These are phyloP conservation scores for Austroboletus niveus DNA, from an alignment of 1,284 basidiomycete species.

Conservation along the genomic window DNA sequence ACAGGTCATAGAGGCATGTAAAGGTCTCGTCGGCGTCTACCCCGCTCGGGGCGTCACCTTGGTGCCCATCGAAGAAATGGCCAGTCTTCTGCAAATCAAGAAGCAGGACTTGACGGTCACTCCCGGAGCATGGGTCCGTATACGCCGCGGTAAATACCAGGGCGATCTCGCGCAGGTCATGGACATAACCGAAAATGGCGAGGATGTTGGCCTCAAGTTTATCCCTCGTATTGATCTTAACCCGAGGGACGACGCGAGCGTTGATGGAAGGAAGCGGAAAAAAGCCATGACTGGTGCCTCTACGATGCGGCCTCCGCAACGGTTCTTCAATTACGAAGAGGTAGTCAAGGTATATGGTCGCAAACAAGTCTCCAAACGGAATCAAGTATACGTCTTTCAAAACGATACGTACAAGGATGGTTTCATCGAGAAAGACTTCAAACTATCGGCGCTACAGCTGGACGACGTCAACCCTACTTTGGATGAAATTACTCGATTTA, in stretches of 20 bases:
- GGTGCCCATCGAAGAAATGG: slow-evolving; percentile 99
- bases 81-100: slow-evolving; percentile 92
- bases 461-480: slow-evolving; percentile 95
- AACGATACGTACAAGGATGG: slow-evolving; percentile 94
- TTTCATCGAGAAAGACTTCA: slow-evolving; percentile 96
- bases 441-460: slow-evolving; percentile 72
- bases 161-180: slow-evolving; percentile 96
- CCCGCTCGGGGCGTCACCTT: slow-evolving; percentile 77
- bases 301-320: slow-evolving; percentile 82
- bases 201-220: slow-evolving; percentile 92
- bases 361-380: slow-evolving; percentile 70
- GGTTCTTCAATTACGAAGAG: slow-evolving; percentile 94
- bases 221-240: slow-evolving; percentile 96
- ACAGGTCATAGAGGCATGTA: slow-evolving; percentile 83
- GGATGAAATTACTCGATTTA: slow-evolving; percentile 94
- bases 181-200: slow-evolving; percentile 91
- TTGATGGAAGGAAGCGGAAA: slow-evolving; percentile 73
- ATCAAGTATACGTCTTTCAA: slow-evolving; percentile 81
- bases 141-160: slow-evolving; percentile 91
- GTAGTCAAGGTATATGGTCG: slow-evolving; percentile 85
- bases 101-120: slow-evolving; percentile 88
- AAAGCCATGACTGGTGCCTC: slow-evolving; percentile 50
- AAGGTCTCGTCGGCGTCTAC: slow-evolving; percentile 92
- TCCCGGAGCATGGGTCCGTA: slow-evolving; percentile 92
- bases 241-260: slow-evolving; percentile 73